Evolutionary conservation across 768 basidiomycete genomes (phyloP).

Genomic region (Terana coerulea): DNA sequence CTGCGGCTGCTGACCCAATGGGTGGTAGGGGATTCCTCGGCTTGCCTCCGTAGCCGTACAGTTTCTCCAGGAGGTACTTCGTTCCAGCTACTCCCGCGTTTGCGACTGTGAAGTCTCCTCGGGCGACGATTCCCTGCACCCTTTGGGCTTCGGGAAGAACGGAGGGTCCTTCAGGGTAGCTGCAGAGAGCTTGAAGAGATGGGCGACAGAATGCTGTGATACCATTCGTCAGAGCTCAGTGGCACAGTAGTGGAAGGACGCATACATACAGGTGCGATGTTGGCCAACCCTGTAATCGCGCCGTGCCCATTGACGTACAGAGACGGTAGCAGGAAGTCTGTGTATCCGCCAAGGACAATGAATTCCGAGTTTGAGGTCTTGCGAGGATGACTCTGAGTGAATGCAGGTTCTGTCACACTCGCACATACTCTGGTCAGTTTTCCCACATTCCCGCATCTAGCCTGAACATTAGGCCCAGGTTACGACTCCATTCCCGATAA

Average conservation of each 20-base stretch:
- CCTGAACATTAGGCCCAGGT: constrained; percentile 11
- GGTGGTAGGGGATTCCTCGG: constrained; percentile 79
- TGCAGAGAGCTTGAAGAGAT: constrained; percentile 60
- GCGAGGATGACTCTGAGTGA: constrained; percentile 59
- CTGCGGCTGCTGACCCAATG: constrained; percentile 49
- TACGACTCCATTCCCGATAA: not conserved
- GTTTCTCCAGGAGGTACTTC: constrained; percentile 71
- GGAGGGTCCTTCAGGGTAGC: constrained; percentile 51
- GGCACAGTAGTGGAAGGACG: not conserved
- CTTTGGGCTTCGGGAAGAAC: constrained; percentile 65
- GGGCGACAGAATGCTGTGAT: constrained; percentile 50
- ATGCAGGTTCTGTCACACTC: constrained; percentile 52
- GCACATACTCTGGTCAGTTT: constrained; percentile 85
- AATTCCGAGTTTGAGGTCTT: constrained; percentile 66
- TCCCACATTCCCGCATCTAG: constrained; percentile 86
- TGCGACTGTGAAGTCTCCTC: constrained; percentile 76
- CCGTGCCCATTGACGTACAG: constrained; percentile 74
- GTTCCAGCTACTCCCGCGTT: constrained; percentile 77
- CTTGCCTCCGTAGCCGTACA: constrained; percentile 77
- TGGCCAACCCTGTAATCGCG: constrained; percentile 87
- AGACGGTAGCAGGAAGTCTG: constrained; percentile 78
- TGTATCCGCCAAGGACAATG: constrained; percentile 81
- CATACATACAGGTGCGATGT: constrained; percentile 65
- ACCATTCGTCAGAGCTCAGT: not conserved
- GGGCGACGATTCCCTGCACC: constrained; percentile 77